Evolutionary conservation across 2,329 filamentous ascomycete species (phyloP).

Genomic region (Penicillium sp.): DNA sequence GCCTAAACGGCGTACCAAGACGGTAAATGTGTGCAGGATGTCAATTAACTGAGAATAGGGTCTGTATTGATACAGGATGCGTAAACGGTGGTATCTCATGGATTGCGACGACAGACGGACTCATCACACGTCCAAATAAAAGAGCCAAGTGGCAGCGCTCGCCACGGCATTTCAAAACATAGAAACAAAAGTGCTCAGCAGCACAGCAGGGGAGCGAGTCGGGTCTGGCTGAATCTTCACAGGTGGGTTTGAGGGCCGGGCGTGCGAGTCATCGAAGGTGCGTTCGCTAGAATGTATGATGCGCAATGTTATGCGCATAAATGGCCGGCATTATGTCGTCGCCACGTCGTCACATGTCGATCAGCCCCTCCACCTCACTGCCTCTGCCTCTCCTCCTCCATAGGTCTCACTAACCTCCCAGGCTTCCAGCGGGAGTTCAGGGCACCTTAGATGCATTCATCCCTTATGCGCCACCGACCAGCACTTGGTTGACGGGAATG

Average conservation of each 20-base stretch:
- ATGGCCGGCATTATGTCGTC: no score
- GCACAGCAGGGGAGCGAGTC: neutral
- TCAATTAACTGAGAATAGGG: conserved; percentile 20
- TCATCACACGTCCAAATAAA: conserved; percentile 23
- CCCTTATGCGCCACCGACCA: conserved; percentile 49
- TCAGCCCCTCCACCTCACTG: no score
- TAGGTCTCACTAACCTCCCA: neutral
- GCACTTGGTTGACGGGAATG: conserved; percentile 54
- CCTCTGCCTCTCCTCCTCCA: neutral
- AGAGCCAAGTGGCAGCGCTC: conserved; percentile 8
- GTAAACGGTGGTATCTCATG: conserved; percentile 29
- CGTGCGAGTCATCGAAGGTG: no score
- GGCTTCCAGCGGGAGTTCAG: neutral
- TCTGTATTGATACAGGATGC: conserved; percentile 26
- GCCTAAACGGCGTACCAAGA: neutral
- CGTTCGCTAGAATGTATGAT: no score
- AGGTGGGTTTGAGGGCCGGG: no score
- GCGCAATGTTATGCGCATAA: no score
- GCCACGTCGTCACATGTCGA: no score
- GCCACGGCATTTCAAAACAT: conserved; percentile 14
- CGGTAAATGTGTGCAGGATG: conserved; percentile 7
- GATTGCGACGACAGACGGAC: conserved; percentile 18
- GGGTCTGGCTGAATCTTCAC: neutral
- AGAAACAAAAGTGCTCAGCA: neutral
- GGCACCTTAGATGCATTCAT: neutral